Evolutionary conservation across 2,329 filamentous ascomycete species (phyloP).

Genomic region (Triangularia verruculosa): DNA sequence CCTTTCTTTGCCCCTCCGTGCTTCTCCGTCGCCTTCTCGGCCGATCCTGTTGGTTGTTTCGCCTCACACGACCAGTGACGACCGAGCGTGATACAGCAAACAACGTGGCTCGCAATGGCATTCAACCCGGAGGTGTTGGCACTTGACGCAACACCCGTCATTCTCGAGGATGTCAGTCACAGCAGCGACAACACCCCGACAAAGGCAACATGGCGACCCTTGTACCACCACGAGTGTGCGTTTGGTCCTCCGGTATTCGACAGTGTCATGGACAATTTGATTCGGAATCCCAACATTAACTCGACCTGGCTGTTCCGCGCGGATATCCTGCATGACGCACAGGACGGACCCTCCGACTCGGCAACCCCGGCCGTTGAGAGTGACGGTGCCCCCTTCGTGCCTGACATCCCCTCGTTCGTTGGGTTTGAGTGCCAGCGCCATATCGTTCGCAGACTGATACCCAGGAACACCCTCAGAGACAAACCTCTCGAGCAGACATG

Average conservation of each 20-base stretch:
- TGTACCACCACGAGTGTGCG: constrained; percentile 55
- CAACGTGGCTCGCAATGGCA: background rate
- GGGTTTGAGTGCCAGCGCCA: constrained; percentile 54
- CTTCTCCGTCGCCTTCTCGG: background rate
- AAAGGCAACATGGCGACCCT: constrained; percentile 47
- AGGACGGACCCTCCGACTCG: constrained; percentile 29
- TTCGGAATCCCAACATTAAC: constrained; percentile 77
- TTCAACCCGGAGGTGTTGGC: constrained; percentile 32
- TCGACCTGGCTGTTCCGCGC: constrained; percentile 75
- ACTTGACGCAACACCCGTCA: constrained; percentile 33
- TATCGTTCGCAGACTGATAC: constrained; percentile 74
- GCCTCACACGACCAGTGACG: background rate
- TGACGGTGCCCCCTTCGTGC: constrained; percentile 32
- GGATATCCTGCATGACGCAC: constrained; percentile 63
- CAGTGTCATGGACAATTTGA: constrained; percentile 68
- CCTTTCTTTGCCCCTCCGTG: background rate
- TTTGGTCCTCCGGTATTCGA: constrained; percentile 64
- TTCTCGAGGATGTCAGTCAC: constrained; percentile 33
- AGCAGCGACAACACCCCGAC: constrained; percentile 5
- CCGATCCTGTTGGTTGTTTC: background rate
- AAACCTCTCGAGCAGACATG: constrained; percentile 77
- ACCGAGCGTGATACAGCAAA: background rate
- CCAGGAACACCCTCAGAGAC: constrained; percentile 77
- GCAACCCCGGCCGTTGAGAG: constrained; percentile 4
- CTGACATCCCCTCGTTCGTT: constrained; percentile 40